phyloP scores from a whole-genome alignment of 2,329 filamentous ascomycete genomes.

The Ambrosiella beaveri region DNA sequence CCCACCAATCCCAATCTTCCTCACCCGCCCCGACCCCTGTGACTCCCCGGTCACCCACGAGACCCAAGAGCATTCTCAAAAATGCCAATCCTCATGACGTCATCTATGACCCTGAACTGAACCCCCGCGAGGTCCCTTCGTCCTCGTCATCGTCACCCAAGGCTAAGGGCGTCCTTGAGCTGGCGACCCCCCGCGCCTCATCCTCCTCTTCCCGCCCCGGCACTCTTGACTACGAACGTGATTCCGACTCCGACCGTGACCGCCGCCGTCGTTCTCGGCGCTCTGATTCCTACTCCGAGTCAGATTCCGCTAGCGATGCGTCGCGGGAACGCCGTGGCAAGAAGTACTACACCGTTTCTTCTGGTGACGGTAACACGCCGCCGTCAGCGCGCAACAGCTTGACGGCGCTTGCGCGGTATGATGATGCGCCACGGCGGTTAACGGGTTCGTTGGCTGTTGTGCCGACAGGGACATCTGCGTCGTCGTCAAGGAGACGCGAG shows the following conservation, averaged over 20 bases:
- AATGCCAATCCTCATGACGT: constrained; percentile 42
- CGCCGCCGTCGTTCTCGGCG: constrained; percentile 8
- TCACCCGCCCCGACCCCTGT: background rate
- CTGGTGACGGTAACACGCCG: constrained; percentile 4
- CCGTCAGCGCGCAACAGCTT: constrained; percentile 8
- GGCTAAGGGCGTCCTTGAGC: background rate
- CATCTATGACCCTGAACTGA: constrained; percentile 30
- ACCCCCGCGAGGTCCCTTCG: constrained; percentile 25
- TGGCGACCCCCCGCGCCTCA: constrained; percentile 1
- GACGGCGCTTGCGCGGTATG: background rate
- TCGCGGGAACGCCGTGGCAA: constrained; percentile 14
- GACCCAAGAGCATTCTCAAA: constrained; percentile 43
- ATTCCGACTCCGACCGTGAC: constrained; percentile 16
- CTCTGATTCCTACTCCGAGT: constrained; percentile 4
- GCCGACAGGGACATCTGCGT: constrained; percentile 11
- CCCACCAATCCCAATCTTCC: constrained; percentile 3
- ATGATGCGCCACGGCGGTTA: constrained; percentile 2
- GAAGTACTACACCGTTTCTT: constrained; percentile 15
- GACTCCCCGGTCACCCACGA: constrained; percentile 1
- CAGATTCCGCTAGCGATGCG: constrained; percentile 19
- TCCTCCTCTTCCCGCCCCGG: constrained; percentile 8
- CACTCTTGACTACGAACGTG: constrained; percentile 15
- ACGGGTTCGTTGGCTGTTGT: constrained; percentile 11
- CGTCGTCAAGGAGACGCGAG: constrained; percentile 14
- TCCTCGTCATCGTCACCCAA: constrained; percentile 17